phyloP scores from a whole-genome alignment of 768 basidiomycete genomes.

The Xanthoconium stramineum region DNA sequence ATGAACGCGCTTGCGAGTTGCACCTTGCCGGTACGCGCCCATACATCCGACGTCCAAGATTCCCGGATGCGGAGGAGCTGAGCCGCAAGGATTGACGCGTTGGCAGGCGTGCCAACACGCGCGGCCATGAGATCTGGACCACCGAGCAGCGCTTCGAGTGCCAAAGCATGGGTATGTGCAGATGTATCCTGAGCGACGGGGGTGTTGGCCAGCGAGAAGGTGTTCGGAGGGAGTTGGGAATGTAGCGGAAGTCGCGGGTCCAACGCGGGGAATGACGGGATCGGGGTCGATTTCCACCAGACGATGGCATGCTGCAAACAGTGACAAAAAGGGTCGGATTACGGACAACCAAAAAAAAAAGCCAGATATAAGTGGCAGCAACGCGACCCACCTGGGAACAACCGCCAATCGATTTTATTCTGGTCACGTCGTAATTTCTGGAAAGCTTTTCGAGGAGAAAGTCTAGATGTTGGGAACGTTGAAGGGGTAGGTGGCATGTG shows the following conservation, averaged over 20 bases:
- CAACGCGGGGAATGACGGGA: constrained; percentile 67
- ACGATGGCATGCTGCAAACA: constrained; percentile 61
- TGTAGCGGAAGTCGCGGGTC: constrained; percentile 70
- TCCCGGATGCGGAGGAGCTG: constrained; percentile 79
- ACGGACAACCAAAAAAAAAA: background rate
- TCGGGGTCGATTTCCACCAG: constrained; percentile 82
- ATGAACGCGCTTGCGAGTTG: constrained; percentile 78
- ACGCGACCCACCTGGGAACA: constrained; percentile 62
- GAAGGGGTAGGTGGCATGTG: constrained; percentile 15
- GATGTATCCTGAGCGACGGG: constrained; percentile 79
- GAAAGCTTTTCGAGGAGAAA: constrained; percentile 71
- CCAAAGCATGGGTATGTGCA: constrained; percentile 72
- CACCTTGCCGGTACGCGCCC: constrained; percentile 72
- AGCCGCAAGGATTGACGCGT: constrained; percentile 67
- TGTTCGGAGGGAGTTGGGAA: constrained; percentile 61
- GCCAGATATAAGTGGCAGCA: background rate
- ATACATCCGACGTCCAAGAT: constrained; percentile 72
- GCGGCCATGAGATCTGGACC: constrained; percentile 75
- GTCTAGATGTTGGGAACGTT: constrained; percentile 43
- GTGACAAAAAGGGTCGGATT: constrained; percentile 1
- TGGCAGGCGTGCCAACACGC: constrained; percentile 71
- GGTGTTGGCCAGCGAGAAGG: constrained; percentile 70
- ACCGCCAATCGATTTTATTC: constrained; percentile 75
- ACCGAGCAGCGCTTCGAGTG: constrained; percentile 71
- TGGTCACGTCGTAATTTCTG: constrained; percentile 63